phyloP scores from a whole-genome alignment of 2,329 filamentous ascomycete species.

The Hansfordia pulvinata region DNA sequence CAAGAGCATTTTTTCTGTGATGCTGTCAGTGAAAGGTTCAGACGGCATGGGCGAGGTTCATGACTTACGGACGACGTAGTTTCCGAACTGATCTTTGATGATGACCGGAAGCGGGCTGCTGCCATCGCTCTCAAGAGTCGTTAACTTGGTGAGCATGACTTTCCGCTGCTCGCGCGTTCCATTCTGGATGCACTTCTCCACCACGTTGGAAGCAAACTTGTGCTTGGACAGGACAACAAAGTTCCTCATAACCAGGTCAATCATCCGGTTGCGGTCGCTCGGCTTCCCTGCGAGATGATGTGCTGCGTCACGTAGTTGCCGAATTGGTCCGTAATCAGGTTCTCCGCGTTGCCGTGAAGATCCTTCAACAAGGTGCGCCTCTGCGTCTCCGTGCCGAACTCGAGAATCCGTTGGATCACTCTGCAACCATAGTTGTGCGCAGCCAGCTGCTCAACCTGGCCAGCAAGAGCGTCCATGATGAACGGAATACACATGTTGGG shows the following conservation, averaged over 20 bases:
- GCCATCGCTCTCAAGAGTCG: conserved; percentile 45
- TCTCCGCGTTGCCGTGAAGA: conserved; percentile 57
- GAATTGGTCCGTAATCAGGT: conserved; percentile 73
- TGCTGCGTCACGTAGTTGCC: conserved; percentile 97
- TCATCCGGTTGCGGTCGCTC: conserved; percentile 62
- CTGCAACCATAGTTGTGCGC: conserved; percentile 80
- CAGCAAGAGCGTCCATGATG: conserved; percentile 68
- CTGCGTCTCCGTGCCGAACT: conserved; percentile 62
- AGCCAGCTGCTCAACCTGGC: conserved; percentile 60
- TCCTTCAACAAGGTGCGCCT: conserved; percentile 63
- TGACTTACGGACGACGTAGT: conserved; percentile 88
- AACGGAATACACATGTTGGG: conserved; percentile 70
- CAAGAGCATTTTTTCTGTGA: conserved; percentile 63
- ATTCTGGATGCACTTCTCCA: conserved; percentile 77
- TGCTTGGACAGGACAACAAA: conserved; percentile 74
- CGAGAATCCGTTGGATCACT: conserved; percentile 84
- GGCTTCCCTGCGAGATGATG: conserved; percentile 65
- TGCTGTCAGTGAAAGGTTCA: conserved; percentile 15
- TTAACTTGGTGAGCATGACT: conserved; percentile 53
- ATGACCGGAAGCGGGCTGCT: conserved; percentile 58
- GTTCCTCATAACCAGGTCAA: conserved; percentile 57
- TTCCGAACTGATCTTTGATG: conserved; percentile 85
- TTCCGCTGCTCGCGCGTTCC: conserved; percentile 57
- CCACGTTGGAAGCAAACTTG: conserved; percentile 94
- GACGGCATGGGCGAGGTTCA: too few relatives aligned